phyloP scores from a whole-genome alignment of 75 land plant species.

The Selaginella moellendorffii region DNA sequence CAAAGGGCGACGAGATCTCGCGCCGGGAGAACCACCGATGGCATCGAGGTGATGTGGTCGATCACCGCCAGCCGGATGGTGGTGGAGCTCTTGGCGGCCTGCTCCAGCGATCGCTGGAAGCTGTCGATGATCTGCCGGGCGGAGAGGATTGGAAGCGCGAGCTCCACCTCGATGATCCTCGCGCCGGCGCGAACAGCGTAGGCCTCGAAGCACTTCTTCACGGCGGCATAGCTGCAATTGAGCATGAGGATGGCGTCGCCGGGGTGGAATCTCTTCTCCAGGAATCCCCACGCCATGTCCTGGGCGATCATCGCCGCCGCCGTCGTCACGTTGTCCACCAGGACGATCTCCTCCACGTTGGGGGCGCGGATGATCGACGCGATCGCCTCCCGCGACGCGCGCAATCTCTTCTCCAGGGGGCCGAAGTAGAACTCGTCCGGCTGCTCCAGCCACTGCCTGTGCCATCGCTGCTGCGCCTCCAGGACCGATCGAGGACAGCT shows the following conservation, averaged over 20 bases:
- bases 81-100: constrained; percentile 21
- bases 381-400: constrained; percentile 30
- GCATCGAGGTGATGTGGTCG: constrained; percentile 90
- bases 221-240: constrained; percentile 63
- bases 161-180: constrained; percentile 36
- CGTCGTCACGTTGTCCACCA: constrained; percentile 89
- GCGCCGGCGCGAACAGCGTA: constrained; percentile 71
- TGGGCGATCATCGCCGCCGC: constrained; percentile 77
- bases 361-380: constrained; percentile 41
- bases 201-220: constrained; percentile 56
- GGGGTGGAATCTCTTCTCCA: constrained; percentile 33
- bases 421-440: constrained; percentile 76
- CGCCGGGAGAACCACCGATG: constrained; percentile 58
- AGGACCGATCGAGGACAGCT: constrained; percentile 58
- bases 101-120: constrained; percentile 33
- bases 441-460: constrained; percentile 49
- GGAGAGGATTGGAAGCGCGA: constrained; percentile 63
- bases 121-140: constrained; percentile 34
- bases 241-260: constrained; percentile 73
- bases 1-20: constrained; percentile 50
- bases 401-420: constrained; percentile 30
- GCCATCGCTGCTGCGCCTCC: constrained; percentile 42
- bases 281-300: constrained; percentile 45
- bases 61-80: constrained; percentile 63
- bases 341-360: constrained; percentile 38